Evolutionary conservation across 345 rosid species (phyloP).

Genomic region (Dovyalis caffra): DNA sequence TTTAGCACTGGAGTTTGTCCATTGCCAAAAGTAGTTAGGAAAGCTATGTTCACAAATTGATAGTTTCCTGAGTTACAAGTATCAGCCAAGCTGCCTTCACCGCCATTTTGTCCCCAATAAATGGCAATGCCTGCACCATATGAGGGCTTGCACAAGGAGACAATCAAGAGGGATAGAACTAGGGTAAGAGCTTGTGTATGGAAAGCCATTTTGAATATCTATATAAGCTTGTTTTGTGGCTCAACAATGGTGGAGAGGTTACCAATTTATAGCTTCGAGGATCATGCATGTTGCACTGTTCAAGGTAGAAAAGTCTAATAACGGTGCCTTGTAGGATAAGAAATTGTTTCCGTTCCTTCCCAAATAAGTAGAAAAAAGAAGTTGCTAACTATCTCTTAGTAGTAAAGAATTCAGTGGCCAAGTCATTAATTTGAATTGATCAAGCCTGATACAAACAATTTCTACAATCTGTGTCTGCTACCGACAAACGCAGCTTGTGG

Average conservation of each 20-base stretch:
- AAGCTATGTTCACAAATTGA: slow-evolving; percentile 15
- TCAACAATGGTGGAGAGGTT: background rate
- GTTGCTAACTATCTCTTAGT: background rate
- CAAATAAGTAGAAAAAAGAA: background rate
- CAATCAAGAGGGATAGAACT: background rate
- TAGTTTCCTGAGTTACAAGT: slow-evolving; percentile 18
- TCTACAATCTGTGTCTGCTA: background rate
- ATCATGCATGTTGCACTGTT: background rate
- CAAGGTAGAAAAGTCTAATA: background rate
- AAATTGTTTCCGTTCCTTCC: background rate
- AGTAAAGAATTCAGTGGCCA: background rate
- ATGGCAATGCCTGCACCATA: slow-evolving; percentile 13
- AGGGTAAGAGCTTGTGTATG: background rate
- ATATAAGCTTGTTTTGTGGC: background rate
- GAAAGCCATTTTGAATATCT: slow-evolving; percentile 5
- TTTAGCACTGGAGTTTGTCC: slow-evolving; percentile 13
- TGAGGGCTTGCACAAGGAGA: background rate
- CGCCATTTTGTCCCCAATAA: slow-evolving; percentile 19
- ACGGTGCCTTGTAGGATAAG: no score
- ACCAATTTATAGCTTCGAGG: background rate
- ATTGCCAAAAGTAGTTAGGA: slow-evolving; percentile 10
- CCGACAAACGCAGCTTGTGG: background rate
- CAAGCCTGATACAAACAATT: background rate
- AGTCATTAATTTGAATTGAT: background rate
- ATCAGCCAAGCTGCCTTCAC: slow-evolving; percentile 15